Evolutionary conservation across 148 eudicot species (phyloP), one percentile per base, ranked within the genome.

Genomic region (Dianthus caryophyllus): DNA sequence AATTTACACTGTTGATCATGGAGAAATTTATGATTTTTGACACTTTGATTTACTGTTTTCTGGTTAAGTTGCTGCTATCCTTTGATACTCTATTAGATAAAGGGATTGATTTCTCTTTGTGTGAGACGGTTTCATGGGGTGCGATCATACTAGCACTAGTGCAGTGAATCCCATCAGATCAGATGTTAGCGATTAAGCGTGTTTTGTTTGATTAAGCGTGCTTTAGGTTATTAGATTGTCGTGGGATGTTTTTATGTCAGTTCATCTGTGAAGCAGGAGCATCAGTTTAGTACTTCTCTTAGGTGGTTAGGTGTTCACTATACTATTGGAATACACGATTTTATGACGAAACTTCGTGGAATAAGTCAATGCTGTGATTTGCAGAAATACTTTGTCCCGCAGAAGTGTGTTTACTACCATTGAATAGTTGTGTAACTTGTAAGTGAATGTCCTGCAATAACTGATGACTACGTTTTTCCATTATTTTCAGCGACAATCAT

Each of bases 401-500:
- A 18, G 39, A 2, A 0, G 0, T 44, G 50, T 11, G 26, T 17
- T 29, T 38, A 15, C 31, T 4, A 46, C 39, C 10, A 39, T 26
- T 44, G 52, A 21, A 6, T 41, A 16, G 58, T 0, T 4, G 51
- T 1, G 25, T 16, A 2, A 5, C 30, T 54, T 20, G 46, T 6
- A 9, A 0, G 27, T n/a, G 67, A 18, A 2, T 18, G 30, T 13
- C 33, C 5, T 51, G 38, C 26, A n/a, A n/a, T n/a, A 38, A 44
- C 52, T 47, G 41, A 39, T 36, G 54, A 33, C 10, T 52, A 49
- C 13, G 29, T 47, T 10, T 76, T 36, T 68, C 33, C 30, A 17
- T 15, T 67, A 68, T 60, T 36, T 77, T 46, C 88, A 94, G 98
- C 98, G 56, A 76, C 77, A 41, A 87, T 90, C 36, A 66, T 90